Evolutionary conservation across 129 eudicot species (phyloP).

Genomic region (Lactuca sativa): DNA sequence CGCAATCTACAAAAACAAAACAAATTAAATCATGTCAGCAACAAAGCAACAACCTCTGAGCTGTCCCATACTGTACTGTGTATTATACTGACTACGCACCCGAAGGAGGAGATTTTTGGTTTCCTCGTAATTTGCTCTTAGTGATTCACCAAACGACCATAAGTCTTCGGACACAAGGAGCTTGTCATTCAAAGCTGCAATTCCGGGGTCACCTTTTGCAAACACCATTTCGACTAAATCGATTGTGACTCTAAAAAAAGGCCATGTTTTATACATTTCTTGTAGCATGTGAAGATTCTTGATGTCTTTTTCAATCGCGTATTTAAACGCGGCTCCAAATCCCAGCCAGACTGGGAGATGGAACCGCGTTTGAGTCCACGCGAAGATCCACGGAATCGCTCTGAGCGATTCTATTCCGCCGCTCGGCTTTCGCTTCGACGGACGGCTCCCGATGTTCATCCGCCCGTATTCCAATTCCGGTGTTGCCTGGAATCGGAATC

Average conservation of each 20-base stretch:
- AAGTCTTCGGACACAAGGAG: slow-evolving; percentile 86
- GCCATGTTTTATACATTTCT: slow-evolving; percentile 95
- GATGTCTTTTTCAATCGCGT: slow-evolving; percentile 58
- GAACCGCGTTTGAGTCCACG: slow-evolving; percentile 98
- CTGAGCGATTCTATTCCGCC: slow-evolving; percentile 97
- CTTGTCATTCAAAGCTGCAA: slow-evolving; percentile 83
- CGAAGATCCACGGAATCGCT: slow-evolving; percentile 99
- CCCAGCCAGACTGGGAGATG: slow-evolving; percentile 99
- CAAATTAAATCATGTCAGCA: background rate
- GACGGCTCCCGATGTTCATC: slow-evolving; percentile 98
- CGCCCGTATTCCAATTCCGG: slow-evolving; percentile 96
- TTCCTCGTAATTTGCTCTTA: slow-evolving; percentile 75
- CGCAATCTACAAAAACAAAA: slow-evolving; percentile 65
- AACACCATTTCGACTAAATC: slow-evolving; percentile 97
- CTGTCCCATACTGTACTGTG: background rate
- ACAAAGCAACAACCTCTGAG: background rate
- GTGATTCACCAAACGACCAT: slow-evolving; percentile 70
- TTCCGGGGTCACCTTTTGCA: slow-evolving; percentile 95
- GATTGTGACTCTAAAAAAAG: slow-evolving; percentile 96
- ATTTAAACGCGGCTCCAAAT: slow-evolving; percentile 87
- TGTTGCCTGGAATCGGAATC: slow-evolving; percentile 60
- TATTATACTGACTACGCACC: slow-evolving; percentile 41
- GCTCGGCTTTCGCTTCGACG: slow-evolving; percentile 92
- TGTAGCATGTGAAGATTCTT: slow-evolving; percentile 77
- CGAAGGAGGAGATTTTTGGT: slow-evolving; percentile 72